Conservation (phyloP, 306 rosid species). For the Oemleria cerasiformis region DNA sequence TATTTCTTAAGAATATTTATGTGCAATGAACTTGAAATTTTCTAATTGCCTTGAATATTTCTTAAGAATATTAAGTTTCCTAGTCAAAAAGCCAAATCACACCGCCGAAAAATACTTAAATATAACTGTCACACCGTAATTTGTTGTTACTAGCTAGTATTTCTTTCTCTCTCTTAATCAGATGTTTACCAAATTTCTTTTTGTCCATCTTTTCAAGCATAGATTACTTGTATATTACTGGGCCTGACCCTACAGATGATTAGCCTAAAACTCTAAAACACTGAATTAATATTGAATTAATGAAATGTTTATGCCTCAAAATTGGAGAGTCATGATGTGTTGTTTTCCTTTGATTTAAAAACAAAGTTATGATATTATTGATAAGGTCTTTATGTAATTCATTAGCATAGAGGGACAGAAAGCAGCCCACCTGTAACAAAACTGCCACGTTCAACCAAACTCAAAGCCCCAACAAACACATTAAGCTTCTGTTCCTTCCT, state of each 20-base stretch:
- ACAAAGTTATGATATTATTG: not conserved
- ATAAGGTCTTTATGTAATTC: not conserved
- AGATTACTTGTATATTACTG: not conserved
- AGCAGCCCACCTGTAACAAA: constrained; percentile 8
- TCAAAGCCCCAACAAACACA: constrained; percentile 15
- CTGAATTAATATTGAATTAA: too few relatives aligned
- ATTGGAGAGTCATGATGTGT: not conserved
- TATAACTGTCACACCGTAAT: not conserved
- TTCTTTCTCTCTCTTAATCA: not conserved
- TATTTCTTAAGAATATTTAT: too few relatives aligned
- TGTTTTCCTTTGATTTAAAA: not conserved
- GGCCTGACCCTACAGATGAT: not conserved
- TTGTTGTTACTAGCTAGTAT: not conserved
- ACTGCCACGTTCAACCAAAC: constrained; percentile 18
- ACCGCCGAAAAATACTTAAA: not conserved
- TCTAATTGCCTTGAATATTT: too few relatives aligned
- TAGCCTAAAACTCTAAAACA: not conserved
- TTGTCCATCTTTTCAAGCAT: not conserved
- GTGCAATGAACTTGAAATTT: too few relatives aligned
- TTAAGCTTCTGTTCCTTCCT: not conserved
- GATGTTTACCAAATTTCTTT: not conserved
- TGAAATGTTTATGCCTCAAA: not conserved
- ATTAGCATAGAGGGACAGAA: constrained; percentile 7
- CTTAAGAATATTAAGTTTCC: not conserved
- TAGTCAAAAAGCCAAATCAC: not conserved